A percentile compares a stretch with the other conserved stretches of the same genome.
Conservation (phyloP, 164 flowering plant genomes). For the Cinnamomum chago region DNA sequence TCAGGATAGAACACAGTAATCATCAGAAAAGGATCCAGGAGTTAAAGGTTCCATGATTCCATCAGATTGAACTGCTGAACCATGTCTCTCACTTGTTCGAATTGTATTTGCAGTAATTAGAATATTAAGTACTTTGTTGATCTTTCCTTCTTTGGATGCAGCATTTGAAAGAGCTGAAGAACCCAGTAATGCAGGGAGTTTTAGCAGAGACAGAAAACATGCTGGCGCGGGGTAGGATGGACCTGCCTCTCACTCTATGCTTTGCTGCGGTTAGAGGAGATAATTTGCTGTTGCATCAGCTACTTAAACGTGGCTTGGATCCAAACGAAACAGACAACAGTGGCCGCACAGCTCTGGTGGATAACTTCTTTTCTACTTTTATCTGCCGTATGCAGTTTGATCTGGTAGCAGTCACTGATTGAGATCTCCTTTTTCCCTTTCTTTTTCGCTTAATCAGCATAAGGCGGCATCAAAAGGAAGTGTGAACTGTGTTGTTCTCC, state of each 20-base stretch:
- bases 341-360: constrained; percentile 77
- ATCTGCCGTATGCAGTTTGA: background rate
- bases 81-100: background rate
- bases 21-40: too few relatives aligned
- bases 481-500: constrained; percentile 62
- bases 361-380: constrained; percentile 5
- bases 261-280: constrained; percentile 82
- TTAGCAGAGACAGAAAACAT: constrained; percentile 75
- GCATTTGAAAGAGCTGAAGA: constrained; percentile 70
- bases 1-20: too few relatives aligned
- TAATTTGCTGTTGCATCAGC: constrained; percentile 53
- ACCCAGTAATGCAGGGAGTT: constrained; percentile 71
- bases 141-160: constrained; percentile 18
- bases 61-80: background rate
- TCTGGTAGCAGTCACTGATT: constrained; percentile 1
- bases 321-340: constrained; percentile 79
- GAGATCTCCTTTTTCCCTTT: constrained; percentile 5
- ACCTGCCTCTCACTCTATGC: constrained; percentile 80
- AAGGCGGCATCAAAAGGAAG: constrained; percentile 77
- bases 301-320: constrained; percentile 72
- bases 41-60: too few relatives aligned
- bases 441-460: constrained; percentile 45
- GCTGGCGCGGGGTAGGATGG: constrained; percentile 84
- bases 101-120: background rate
- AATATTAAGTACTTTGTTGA: background rate